Conservation (phyloP, 768 basidiomycete genomes). For the Calocybe gangraenosa region DNA sequence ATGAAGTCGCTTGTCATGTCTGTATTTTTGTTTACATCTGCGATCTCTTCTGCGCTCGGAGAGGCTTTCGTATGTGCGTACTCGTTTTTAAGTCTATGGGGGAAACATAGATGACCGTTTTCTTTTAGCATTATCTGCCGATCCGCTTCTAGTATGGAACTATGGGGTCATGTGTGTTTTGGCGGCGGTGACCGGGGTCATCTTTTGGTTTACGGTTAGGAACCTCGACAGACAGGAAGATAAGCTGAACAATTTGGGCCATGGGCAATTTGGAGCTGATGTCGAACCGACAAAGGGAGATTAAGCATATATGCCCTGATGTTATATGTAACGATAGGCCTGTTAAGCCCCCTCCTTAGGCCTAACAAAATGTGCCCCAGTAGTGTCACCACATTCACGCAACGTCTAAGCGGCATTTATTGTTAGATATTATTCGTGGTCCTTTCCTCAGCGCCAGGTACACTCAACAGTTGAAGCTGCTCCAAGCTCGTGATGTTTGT, state of each 20-base stretch:
- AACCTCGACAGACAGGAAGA: constrained; percentile 63
- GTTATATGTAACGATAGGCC: no score
- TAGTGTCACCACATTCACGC: no score
- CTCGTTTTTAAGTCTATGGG: not conserved
- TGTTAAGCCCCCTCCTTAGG: no score
- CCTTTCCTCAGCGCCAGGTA: no score
- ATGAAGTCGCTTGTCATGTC: constrained; percentile 87
- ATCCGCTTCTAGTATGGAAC: constrained; percentile 76
- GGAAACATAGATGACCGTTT: not conserved
- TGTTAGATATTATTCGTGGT: no score
- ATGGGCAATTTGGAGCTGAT: constrained; percentile 26
- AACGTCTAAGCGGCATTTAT: no score
- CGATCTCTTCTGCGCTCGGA: constrained; percentile 57
- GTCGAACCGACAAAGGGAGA: not conserved
- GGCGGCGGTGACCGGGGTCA: constrained; percentile 43
- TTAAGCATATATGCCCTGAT: no score
- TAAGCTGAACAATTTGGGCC: constrained; percentile 48
- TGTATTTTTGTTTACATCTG: constrained; percentile 54
- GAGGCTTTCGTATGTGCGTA: constrained; percentile 70
- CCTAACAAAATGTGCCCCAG: no score
- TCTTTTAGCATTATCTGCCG: constrained; percentile 53
- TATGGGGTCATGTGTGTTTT: constrained; percentile 58
- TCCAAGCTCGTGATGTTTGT: no score
- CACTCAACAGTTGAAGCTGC: no score
- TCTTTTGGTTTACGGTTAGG: constrained; percentile 54